A percentile compares a stretch with the other conserved stretches of the same genome.
Evolutionary conservation across 345 rosid species (phyloP).

Genomic region (Litchi chinensis): DNA sequence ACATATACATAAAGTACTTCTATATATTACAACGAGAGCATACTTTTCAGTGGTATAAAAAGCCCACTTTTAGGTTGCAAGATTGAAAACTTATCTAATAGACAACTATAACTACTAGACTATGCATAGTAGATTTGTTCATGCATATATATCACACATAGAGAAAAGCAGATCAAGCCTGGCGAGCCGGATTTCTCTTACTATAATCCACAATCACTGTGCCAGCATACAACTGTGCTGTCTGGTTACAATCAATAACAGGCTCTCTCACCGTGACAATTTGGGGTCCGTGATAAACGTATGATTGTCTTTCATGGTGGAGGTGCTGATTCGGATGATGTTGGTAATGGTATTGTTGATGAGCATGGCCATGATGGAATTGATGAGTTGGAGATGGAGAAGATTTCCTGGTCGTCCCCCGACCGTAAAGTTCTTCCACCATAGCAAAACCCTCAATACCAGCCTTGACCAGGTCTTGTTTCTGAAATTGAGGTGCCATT

Average conservation of each 20-base stretch:
- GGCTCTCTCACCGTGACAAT: not conserved
- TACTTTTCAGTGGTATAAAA: not conserved
- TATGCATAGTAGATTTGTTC: not conserved
- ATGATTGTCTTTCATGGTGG: not conserved
- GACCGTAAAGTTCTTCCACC: not conserved
- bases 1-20: not conserved
- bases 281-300: not conserved
- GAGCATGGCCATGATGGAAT: not conserved
- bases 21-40: not conserved
- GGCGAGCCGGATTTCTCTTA: not conserved
- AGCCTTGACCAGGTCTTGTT: not conserved
- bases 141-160: not conserved
- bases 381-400: not conserved
- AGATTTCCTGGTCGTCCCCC: not conserved
- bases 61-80: no score
- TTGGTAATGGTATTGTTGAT: not conserved
- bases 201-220: not conserved
- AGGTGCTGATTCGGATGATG: not conserved
- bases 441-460: not conserved
- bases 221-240: slow-evolving; percentile 3
- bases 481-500: not conserved
- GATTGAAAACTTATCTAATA: no score
- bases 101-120: not conserved
- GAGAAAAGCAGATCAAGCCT: not conserved
- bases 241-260: slow-evolving; percentile 11